phyloP scores from a whole-genome alignment of 306 rosid genomes.

The Fragaria iinumae region DNA sequence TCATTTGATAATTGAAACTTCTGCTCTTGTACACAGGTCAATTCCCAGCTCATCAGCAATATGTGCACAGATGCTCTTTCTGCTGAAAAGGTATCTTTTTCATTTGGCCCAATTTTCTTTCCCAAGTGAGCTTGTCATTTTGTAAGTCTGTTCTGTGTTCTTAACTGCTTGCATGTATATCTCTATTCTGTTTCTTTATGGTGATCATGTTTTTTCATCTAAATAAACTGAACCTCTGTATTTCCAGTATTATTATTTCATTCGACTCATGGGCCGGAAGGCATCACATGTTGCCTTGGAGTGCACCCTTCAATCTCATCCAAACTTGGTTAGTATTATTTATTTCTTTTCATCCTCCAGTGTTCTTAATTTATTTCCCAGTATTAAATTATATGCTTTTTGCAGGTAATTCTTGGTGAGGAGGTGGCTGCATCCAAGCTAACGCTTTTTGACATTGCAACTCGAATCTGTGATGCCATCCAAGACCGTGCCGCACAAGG shows the following conservation, averaged over 20 bases:
- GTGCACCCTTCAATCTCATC: constrained; percentile 98
- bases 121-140: constrained; percentile 4
- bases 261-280: constrained; percentile 98
- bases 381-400: constrained; percentile 6
- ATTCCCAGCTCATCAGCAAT: constrained; percentile 98
- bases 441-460: constrained; percentile 80
- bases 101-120: not conserved
- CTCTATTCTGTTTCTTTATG: constrained; percentile 7
- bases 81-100: constrained; percentile 80
- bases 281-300: constrained; percentile 96
- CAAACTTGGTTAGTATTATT: constrained; percentile 66
- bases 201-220: not conserved
- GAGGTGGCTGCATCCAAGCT: constrained; percentile 96
- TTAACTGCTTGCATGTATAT: not conserved
- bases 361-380: constrained; percentile 5
- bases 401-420: constrained; percentile 95
- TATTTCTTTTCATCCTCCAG: not conserved
- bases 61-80: constrained; percentile 97
- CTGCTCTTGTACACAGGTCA: constrained; percentile 55
- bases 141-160: not conserved
- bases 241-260: constrained; percentile 87
- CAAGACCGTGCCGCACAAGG: constrained; percentile 94
- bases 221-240: not conserved
- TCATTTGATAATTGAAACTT: constrained; percentile 3
- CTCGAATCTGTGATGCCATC: constrained; percentile 84